Evolutionary conservation across 2,329 filamentous ascomycete genomes (phyloP), one percentile per base, ranked within the genome.

Genomic region (Akanthomyces lecanii): DNA sequence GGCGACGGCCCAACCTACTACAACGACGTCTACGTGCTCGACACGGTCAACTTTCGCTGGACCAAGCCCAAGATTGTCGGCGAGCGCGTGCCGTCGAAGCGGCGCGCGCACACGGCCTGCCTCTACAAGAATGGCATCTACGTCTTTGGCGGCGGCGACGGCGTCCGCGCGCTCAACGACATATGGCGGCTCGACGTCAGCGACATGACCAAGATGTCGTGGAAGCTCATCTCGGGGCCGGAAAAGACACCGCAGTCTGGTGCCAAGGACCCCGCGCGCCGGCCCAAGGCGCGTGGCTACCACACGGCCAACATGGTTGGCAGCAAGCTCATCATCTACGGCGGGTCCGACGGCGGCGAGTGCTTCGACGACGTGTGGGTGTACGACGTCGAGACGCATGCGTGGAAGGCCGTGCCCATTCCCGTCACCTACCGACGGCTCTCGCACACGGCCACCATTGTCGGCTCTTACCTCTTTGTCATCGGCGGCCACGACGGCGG

Each of bases 341-440:
- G 87, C 45, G 87, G 87, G 40, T 88, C 85, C 3, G 87, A 90
- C 71, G 87, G 87, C 66, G 85, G 85, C 58, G 86, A 89, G 74
- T 90, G 87, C 74, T 90, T 90, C 75, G 83, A 87, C 71, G 87
- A 90, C 69, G 87, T 90, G 47, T 90, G 87, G 87, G 83, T 90
- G 36, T 89, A 89, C 75, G 86, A 90, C 71, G 83, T 89, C 6
- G 86, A 89, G 57, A 81, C 79, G 45, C 79, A 82, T 63, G 67
- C 77, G 28, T 90, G 88, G 85, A 84, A 82, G 65, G 71, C 77
- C 7, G 86, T 89, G 62, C 72, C 77, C 63, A 86, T 89, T 28
- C 81, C 85, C 23, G 71, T 84, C 42, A 84, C 84, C n/a, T 88
- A 82, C 72, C 82, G 85, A 45, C 83, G 87, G 23, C 79, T 90